A percentile compares a stretch with the other conserved stretches of the same genome.
Conservation (phyloP, 2,329 filamentous ascomycete species). For the Clathrospora elynae region DNA sequence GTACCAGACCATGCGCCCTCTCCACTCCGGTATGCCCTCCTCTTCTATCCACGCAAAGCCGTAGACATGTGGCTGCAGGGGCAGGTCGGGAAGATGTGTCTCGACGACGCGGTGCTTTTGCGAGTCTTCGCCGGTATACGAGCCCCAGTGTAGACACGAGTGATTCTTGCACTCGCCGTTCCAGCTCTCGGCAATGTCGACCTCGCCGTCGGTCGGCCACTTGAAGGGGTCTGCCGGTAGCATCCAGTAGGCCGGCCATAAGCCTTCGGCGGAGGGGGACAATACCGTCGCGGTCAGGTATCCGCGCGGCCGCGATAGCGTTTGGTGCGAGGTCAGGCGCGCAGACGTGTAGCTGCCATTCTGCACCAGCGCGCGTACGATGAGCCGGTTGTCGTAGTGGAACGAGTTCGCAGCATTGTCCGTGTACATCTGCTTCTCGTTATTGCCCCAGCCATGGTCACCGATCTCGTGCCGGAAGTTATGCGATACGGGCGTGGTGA, state of each 20-base stretch:
- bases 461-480: constrained; percentile 63
- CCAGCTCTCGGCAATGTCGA: constrained; percentile 67
- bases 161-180: constrained; percentile 63
- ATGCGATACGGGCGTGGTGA: constrained; percentile 53
- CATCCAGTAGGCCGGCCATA: constrained; percentile 68
- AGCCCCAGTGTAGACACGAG: constrained; percentile 65
- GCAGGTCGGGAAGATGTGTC: constrained; percentile 58
- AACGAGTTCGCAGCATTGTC: constrained; percentile 58
- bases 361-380: constrained; percentile 58
- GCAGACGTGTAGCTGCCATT: constrained; percentile 59
- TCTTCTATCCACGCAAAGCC: constrained; percentile 63
- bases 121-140: constrained; percentile 59
- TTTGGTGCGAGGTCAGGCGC: constrained; percentile 60
- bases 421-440: constrained; percentile 65
- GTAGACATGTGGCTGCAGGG: constrained; percentile 55
- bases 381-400: constrained; percentile 57
- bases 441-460: constrained; percentile 66
- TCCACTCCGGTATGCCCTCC: constrained; percentile 49
- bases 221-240: constrained; percentile 62
- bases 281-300: constrained; percentile 59
- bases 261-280: constrained; percentile 60
- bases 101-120: constrained; percentile 62
- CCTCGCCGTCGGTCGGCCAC: constrained; percentile 65
- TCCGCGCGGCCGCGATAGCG: constrained; percentile 58
- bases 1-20: constrained; percentile 62